Evolutionary conservation across 441 rosid genomes (phyloP).

Genomic region (Erysimum cheiri): DNA sequence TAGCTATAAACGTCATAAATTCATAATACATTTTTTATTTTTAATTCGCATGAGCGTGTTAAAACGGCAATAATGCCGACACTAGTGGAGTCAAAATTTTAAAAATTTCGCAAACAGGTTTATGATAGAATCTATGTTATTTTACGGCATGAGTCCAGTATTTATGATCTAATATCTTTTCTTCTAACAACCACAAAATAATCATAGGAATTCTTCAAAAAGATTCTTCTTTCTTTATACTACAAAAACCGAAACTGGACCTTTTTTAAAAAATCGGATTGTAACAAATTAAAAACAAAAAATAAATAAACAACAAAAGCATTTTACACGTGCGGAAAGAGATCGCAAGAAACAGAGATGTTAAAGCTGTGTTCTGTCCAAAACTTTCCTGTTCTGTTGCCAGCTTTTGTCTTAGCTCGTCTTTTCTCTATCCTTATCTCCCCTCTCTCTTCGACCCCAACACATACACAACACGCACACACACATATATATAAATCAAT

Average conservation of each 20-base stretch:
- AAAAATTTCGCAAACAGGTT: neutral
- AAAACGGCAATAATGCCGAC: neutral
- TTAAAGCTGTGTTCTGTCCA: slow-evolving; percentile 29
- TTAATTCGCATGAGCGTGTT: neutral
- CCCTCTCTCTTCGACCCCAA: slow-evolving; percentile 7
- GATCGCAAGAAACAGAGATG: slow-evolving; percentile 3
- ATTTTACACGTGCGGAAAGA: slow-evolving; percentile 23
- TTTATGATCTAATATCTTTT: neutral
- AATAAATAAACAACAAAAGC: slow-evolving; percentile 5
- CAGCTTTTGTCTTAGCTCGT: slow-evolving; percentile 15
- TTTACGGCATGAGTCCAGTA: neutral
- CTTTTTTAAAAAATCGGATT: too few relatives aligned
- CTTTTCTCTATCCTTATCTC: slow-evolving; percentile 4
- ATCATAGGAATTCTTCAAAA: neutral
- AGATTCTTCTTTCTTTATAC: neutral
- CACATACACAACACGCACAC: slow-evolving; percentile 34
- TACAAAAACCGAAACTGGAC: neutral
- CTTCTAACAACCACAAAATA: neutral
- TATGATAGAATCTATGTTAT: neutral
- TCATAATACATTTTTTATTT: too few relatives aligned
- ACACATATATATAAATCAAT: slow-evolving; percentile 7
- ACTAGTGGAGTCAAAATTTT: neutral
- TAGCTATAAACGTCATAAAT: too few relatives aligned
- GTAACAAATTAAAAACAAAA: neutral
- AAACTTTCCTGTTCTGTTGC: slow-evolving; percentile 10